These are phyloP conservation scores for Ceratobasidium sp. DNA, from an alignment of 1,284 basidiomycete species.

Conservation along the genomic window DNA sequence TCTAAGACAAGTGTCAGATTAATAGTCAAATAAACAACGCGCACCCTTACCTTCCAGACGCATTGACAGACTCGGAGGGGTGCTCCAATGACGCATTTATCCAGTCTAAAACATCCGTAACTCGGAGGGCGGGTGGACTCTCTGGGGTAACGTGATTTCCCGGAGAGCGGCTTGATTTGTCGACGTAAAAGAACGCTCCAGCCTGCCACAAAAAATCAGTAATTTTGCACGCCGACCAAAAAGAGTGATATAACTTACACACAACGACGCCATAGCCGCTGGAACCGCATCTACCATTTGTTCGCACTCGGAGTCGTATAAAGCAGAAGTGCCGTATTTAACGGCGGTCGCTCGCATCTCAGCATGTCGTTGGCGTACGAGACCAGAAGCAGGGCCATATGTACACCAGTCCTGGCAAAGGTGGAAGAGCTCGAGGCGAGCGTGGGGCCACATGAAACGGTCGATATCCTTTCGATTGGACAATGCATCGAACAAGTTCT, in stretches of 20 bases:
- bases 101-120: slow-evolving; percentile 37
- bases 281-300: slow-evolving; percentile 81
- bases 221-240: slow-evolving; percentile 10
- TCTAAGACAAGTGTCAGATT: slow-evolving; percentile 59
- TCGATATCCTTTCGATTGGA: slow-evolving; percentile 70
- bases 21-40: background rate
- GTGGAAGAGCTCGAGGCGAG: slow-evolving; percentile 84
- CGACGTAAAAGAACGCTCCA: slow-evolving; percentile 78
- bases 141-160: slow-evolving; percentile 29
- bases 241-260: slow-evolving; percentile 67
- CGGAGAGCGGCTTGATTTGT: slow-evolving; percentile 52
- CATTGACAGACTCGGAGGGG: slow-evolving; percentile 44
- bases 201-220: slow-evolving; percentile 60
- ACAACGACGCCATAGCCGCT: slow-evolving; percentile 87
- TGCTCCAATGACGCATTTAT: slow-evolving; percentile 54
- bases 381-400: slow-evolving; percentile 80
- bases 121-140: slow-evolving; percentile 25
- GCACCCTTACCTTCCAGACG: slow-evolving; percentile 22
- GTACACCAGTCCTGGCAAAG: slow-evolving; percentile 96
- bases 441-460: slow-evolving; percentile 77
- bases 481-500: slow-evolving; percentile 85
- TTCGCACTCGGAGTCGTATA: slow-evolving; percentile 57
- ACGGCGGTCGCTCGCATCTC: slow-evolving; percentile 80
- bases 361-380: slow-evolving; percentile 78
- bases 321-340: slow-evolving; percentile 50